phyloP scores from a whole-genome alignment of 176 grass and related monocot species.

The Oryza glumipatula region DNA sequence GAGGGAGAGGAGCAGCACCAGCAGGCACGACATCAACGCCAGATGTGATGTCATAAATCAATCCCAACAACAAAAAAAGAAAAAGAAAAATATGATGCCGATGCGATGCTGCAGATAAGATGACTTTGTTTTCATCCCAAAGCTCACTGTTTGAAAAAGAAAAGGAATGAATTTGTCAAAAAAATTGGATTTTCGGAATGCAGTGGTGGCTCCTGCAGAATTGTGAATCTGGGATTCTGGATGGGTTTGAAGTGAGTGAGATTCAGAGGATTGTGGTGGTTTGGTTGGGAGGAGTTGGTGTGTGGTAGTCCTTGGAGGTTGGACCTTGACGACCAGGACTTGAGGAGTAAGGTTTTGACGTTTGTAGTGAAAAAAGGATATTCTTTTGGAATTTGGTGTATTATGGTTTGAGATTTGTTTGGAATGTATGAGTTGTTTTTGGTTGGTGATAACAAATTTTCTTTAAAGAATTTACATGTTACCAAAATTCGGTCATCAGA shows the following conservation, averaged over 20 bases:
- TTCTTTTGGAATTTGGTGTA: not conserved
- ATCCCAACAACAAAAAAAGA: not conserved
- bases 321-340: not conserved
- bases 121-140: not conserved
- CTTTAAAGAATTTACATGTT: not conserved
- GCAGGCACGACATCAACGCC: constrained; percentile 45
- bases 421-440: not conserved
- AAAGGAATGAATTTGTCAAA: not conserved
- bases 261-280: not conserved
- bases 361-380: not conserved
- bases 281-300: not conserved
- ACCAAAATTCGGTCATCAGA: not conserved
- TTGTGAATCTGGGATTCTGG: not conserved
- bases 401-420: not conserved
- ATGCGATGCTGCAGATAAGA: not conserved
- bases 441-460: not conserved
- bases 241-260: not conserved
- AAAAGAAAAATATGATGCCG: too few species aligned
- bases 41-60: constrained; percentile 62
- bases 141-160: not conserved
- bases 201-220: not conserved
- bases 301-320: not conserved
- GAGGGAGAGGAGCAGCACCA: constrained; percentile 51
- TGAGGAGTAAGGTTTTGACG: not conserved
- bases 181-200: not conserved